A percentile compares a stretch with the other conserved stretches of the same genome.
phyloP scores from a whole-genome alignment of 2,329 filamentous ascomycete species.

The Didymella glomerata region DNA sequence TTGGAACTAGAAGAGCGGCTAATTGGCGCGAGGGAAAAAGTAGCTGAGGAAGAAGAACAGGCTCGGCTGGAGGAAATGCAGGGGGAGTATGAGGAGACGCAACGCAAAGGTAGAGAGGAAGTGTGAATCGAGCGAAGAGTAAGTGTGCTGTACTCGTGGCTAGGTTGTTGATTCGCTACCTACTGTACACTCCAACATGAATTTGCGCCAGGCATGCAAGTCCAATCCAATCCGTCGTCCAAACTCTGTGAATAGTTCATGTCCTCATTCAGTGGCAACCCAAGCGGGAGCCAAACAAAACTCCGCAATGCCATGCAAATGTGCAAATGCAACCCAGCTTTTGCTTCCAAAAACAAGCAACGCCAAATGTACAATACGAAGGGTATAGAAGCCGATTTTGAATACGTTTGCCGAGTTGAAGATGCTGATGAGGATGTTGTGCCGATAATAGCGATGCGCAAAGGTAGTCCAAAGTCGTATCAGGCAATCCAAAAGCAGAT shows the following conservation, averaged over 20 bases:
- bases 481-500: neutral
- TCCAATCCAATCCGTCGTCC: conserved; percentile 1
- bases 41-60: neutral
- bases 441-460: conserved; percentile 1
- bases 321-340: conserved; percentile 13
- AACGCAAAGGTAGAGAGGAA: neutral
- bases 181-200: conserved; percentile 10
- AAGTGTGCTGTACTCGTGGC: neutral
- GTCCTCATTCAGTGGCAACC: conserved; percentile 3
- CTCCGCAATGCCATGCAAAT: conserved; percentile 16
- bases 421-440: conserved; percentile 4
- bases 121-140: neutral
- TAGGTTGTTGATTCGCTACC: conserved; percentile 7
- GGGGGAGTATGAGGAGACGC: neutral
- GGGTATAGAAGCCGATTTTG: conserved; percentile 13
- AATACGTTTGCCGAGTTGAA: neutral
- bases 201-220: neutral
- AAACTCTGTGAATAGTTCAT: neutral
- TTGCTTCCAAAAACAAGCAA: conserved; percentile 13
- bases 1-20: neutral
- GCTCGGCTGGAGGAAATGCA: neutral
- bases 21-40: neutral
- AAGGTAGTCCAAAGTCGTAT: neutral
- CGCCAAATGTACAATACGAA: conserved; percentile 8
- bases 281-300: neutral